These are phyloP conservation scores for Pseudogymnoascus sp. DNA, from an alignment of 2,329 filamentous ascomycete genomes.

Conservation along the genomic window DNA sequence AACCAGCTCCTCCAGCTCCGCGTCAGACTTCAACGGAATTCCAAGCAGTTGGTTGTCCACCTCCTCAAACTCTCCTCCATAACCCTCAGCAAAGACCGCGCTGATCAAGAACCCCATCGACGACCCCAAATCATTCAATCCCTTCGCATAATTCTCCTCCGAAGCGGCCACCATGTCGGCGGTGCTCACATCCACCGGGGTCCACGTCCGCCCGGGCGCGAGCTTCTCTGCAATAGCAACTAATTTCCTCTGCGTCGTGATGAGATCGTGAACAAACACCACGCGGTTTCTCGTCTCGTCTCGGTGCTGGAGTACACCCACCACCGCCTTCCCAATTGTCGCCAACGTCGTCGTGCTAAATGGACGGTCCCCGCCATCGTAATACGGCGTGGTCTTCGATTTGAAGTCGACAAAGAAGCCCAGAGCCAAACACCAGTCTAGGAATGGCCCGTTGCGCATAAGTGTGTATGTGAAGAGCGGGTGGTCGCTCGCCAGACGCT, in stretches of 20 bases:
- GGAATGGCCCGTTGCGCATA: not conserved
- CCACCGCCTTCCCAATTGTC: not conserved
- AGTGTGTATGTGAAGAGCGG: not conserved
- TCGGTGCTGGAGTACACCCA: not conserved
- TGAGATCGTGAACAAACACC: slow-evolving; percentile 37
- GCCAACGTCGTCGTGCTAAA: not conserved
- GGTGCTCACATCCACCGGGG: slow-evolving; percentile 15
- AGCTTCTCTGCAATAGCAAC: slow-evolving; percentile 29
- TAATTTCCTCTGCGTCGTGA: slow-evolving; percentile 37
- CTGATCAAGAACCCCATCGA: slow-evolving; percentile 30
- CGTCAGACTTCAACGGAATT: slow-evolving; percentile 34
- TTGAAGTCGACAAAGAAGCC: not conserved
- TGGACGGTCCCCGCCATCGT: not conserved
- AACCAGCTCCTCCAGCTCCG: slow-evolving; percentile 31
- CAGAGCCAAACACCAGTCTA: not conserved
- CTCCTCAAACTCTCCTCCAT: slow-evolving; percentile 30
- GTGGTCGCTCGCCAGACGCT: not conserved
- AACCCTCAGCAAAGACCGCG: slow-evolving; percentile 28
- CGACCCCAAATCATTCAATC: slow-evolving; percentile 25
- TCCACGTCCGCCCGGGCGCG: slow-evolving; percentile 25
- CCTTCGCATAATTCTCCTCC: slow-evolving; percentile 21
- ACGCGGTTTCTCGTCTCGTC: slow-evolving; percentile 35
- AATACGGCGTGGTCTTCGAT: not conserved
- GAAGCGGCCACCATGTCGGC: slow-evolving; percentile 15
- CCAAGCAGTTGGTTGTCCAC: slow-evolving; percentile 38